phyloP scores from a whole-genome alignment of 1,284 basidiomycete genomes.

The Rhodotorula sp. region DNA sequence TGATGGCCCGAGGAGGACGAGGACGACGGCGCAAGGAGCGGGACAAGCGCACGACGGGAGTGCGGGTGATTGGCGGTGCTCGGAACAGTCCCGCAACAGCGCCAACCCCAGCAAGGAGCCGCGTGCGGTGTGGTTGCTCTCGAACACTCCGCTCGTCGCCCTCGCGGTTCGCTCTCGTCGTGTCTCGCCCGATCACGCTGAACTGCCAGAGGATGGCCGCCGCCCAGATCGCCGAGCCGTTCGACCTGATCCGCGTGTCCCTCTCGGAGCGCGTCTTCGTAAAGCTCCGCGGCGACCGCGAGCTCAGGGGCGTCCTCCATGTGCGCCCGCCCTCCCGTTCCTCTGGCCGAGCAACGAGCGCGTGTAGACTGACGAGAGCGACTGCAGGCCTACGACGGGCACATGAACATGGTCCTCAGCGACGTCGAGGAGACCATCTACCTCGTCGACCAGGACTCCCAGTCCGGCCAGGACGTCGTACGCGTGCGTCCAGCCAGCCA shows the following conservation, averaged over 20 bases:
- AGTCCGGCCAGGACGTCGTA: conserved; percentile 54
- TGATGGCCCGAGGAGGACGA: too few relatives aligned
- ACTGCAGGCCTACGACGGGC: conserved; percentile 91
- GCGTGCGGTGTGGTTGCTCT: too few relatives aligned
- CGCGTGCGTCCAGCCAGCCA: conserved; percentile 47
- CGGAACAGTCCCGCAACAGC: too few relatives aligned
- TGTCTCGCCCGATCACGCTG: background rate
- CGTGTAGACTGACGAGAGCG: too few relatives aligned
- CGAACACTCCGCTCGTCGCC: background rate
- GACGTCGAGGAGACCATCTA: conserved; percentile 97
- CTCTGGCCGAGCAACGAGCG: background rate
- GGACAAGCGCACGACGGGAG: too few relatives aligned
- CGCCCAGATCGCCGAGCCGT: conserved; percentile 60
- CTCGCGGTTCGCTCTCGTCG: background rate
- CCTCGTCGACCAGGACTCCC: conserved; percentile 69
- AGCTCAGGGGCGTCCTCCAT: conserved; percentile 89
- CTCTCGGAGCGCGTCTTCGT: conserved; percentile 95
- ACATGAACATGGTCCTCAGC: conserved; percentile 96
- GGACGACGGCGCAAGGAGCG: too few relatives aligned
- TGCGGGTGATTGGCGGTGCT: too few relatives aligned
- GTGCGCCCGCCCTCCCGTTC: conserved; percentile 57
- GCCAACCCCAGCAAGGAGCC: too few relatives aligned
- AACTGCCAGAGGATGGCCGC: conserved; percentile 13
- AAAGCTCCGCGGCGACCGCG: conserved; percentile 92
- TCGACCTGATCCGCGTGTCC: conserved; percentile 94